Evolutionary conservation across 2,329 filamentous ascomycete species (phyloP).

Genomic region (Stylonectria norvegica): DNA sequence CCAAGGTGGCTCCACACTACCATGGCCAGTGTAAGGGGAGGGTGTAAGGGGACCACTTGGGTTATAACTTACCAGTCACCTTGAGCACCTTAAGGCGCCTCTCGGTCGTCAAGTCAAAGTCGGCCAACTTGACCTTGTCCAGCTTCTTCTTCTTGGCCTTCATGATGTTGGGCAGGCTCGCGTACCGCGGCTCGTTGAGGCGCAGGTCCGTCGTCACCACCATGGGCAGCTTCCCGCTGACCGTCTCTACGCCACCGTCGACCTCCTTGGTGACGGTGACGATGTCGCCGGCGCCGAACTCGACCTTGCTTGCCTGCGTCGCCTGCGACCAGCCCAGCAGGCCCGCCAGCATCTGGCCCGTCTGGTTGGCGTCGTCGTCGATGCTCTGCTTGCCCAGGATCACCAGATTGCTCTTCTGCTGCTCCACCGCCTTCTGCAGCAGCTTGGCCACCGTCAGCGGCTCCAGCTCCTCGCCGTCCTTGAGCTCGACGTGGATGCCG

Average conservation of each 20-base stretch:
- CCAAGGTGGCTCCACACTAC: too few relatives aligned
- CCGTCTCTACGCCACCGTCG: constrained; percentile 89
- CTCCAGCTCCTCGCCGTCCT: constrained; percentile 74
- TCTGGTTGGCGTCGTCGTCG: constrained; percentile 93
- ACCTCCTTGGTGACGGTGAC: constrained; percentile 87
- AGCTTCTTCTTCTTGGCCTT: constrained; percentile 99
- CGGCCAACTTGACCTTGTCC: constrained; percentile 82
- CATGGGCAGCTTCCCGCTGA: constrained; percentile 82
- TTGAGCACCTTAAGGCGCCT: constrained; percentile 84
- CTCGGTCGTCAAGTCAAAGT: constrained; percentile 73
- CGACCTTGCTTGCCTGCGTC: constrained; percentile 84
- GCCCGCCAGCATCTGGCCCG: constrained; percentile 95
- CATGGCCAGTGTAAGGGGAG: not conserved
- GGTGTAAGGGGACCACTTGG: not conserved
- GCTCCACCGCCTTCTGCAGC: constrained; percentile 72
- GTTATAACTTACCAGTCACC: constrained; percentile 65
- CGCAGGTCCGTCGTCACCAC: constrained; percentile 92
- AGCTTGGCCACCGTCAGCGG: constrained; percentile 91
- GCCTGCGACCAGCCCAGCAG: constrained; percentile 91
- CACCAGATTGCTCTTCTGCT: constrained; percentile 86
- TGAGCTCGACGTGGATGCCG: constrained; percentile 78
- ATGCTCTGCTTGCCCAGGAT: constrained; percentile 97
- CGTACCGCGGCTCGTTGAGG: constrained; percentile 92
- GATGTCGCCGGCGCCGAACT: constrained; percentile 65
- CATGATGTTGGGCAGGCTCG: constrained; percentile 97